Conservation (phyloP, 371 early-diverging fungal species). For the Lichtheimia ramosa region DNA sequence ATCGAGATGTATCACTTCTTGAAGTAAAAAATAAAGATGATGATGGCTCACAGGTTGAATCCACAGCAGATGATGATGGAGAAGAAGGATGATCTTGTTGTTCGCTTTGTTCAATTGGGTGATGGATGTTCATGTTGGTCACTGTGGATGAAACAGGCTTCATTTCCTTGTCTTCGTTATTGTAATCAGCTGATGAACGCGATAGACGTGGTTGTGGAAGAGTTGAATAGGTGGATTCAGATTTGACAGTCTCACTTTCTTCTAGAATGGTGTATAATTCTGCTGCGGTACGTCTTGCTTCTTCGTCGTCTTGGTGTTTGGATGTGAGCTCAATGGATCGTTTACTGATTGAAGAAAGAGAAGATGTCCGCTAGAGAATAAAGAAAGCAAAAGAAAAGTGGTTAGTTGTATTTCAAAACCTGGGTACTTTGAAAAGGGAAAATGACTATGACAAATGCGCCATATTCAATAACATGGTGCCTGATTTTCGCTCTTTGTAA, state of each 20-base stretch:
- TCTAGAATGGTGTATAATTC: conserved; percentile 17
- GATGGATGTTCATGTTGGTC: no score
- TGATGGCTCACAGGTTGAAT: not conserved
- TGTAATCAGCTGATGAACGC: not conserved
- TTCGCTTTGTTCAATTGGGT: not conserved
- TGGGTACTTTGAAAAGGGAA: no score
- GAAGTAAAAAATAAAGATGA: not conserved
- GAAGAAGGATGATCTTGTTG: not conserved
- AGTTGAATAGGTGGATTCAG: not conserved
- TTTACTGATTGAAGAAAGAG: no score
- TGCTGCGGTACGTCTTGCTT: no score
- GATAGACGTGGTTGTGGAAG: not conserved
- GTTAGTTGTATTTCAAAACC: no score
- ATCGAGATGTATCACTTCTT: conserved; percentile 1
- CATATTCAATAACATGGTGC: no score
- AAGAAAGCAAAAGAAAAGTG: no score
- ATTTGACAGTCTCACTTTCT: conserved; percentile 12
- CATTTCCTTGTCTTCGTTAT: not conserved
- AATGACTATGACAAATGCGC: no score
- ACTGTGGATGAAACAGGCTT: not conserved
- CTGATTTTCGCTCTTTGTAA: no score
- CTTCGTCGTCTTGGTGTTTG: no score
- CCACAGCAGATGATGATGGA: not conserved
- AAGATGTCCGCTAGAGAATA: no score
- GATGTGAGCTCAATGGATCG: no score